Percentiles rank a stretch among this genome's conserved stretches.
These are phyloP conservation scores for Aspergillus steynii DNA, from an alignment of 495 filamentous ascomycete genomes.

Conservation along the genomic window DNA sequence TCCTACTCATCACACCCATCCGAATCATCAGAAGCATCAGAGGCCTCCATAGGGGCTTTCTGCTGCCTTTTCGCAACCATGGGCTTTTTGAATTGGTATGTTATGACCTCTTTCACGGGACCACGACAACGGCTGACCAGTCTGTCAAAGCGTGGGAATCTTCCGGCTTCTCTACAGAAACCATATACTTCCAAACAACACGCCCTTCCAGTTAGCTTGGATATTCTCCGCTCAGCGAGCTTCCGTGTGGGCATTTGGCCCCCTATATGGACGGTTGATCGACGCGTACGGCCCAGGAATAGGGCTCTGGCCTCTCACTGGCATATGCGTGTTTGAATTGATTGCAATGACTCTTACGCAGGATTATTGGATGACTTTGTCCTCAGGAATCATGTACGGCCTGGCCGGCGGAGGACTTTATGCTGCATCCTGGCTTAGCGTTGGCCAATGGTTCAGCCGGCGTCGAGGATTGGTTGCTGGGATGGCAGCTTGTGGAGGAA, in stretches of 20 bases:
- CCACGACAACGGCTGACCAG: neutral
- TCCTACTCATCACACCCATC: too few species aligned
- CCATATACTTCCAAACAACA: slow-evolving; percentile 13
- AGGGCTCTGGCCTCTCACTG: slow-evolving; percentile 24
- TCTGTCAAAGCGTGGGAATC: neutral
- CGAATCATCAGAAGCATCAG: neutral
- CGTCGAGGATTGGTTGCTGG: slow-evolving; percentile 34
- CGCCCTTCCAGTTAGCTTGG: slow-evolving; percentile 34
- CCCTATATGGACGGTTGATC: slow-evolving; percentile 31
- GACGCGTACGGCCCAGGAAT: slow-evolving; percentile 31
- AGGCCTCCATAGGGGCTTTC: neutral
- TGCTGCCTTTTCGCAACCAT: neutral
- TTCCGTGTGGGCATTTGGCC: slow-evolving; percentile 33
- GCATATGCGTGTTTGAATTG: slow-evolving; percentile 29
- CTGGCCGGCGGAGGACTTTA: slow-evolving; percentile 34
- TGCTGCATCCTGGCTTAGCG: slow-evolving; percentile 25
- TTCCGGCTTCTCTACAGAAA: neutral
- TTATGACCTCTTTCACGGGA: neutral
- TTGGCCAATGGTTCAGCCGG: slow-evolving; percentile 51
- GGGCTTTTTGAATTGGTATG: neutral
- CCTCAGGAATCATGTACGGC: slow-evolving; percentile 31
- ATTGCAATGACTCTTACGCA: slow-evolving; percentile 28
- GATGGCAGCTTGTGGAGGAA: slow-evolving; percentile 29
- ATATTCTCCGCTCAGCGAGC: slow-evolving; percentile 35
- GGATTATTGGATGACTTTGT: slow-evolving; percentile 32